These are phyloP conservation scores for Puccinia coronata DNA, from an alignment of 1,284 basidiomycete species.

Conservation along the genomic window DNA sequence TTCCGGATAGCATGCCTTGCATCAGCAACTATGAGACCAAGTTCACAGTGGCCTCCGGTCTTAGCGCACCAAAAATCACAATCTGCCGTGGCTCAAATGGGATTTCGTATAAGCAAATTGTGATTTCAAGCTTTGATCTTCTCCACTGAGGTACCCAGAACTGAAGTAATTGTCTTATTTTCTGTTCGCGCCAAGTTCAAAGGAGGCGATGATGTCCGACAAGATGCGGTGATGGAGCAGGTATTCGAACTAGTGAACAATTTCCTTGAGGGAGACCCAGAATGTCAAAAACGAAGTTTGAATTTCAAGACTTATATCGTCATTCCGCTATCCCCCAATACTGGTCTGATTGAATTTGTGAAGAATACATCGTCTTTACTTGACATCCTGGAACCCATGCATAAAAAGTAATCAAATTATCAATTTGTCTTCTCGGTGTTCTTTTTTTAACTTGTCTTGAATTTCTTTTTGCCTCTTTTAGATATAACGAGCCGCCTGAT, in stretches of 20 bases:
- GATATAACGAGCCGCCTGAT: constrained; percentile 46
- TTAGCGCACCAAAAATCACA: constrained; percentile 80
- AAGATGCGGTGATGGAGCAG: constrained; percentile 99
- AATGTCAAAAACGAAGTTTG: constrained; percentile 73
- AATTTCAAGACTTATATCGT: constrained; percentile 83
- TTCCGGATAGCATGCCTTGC: constrained; percentile 65
- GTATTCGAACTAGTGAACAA: constrained; percentile 88
- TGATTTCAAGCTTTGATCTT: constrained; percentile 60
- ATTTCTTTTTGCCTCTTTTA: constrained; percentile 18
- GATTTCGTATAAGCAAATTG: constrained; percentile 74
- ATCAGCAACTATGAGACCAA: constrained; percentile 67
- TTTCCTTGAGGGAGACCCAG: constrained; percentile 72
- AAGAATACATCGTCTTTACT: constrained; percentile 72
- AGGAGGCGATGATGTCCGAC: constrained; percentile 82
- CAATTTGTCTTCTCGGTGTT: neutral
- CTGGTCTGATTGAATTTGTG: constrained; percentile 90
- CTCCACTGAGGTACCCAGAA: neutral
- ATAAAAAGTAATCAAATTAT: constrained; percentile 64
- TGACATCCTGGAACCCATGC: constrained; percentile 68
- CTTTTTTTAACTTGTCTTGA: neutral
- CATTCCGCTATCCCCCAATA: constrained; percentile 76
- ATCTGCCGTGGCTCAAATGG: constrained; percentile 73
- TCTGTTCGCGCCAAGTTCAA: constrained; percentile 73
- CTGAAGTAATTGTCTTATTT: constrained; percentile 11
- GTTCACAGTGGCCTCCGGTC: constrained; percentile 74